phyloP scores from a whole-genome alignment of 1,284 basidiomycete species.

The Leccinum pseudoinsigne region DNA sequence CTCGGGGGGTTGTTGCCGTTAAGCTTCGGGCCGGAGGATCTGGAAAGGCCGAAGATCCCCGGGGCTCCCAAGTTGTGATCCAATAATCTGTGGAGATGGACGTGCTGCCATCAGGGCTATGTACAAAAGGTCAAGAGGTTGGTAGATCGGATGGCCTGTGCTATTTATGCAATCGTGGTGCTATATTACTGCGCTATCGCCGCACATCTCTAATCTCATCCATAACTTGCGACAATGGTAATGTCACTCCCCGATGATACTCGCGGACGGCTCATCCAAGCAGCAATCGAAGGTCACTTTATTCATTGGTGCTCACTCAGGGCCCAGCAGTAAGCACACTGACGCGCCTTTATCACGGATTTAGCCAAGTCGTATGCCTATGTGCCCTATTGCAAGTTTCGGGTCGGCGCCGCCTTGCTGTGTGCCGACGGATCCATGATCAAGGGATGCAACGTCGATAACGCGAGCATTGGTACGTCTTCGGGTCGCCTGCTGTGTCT shows the following conservation, averaged over 20 bases:
- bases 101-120: background rate
- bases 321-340: background rate
- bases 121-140: background rate
- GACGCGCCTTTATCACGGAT: conserved; percentile 30
- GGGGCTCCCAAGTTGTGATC: background rate
- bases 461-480: conserved; percentile 79
- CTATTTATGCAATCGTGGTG: background rate
- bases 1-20: conserved; percentile 79
- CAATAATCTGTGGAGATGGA: background rate
- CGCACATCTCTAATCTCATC: background rate
- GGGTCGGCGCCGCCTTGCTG: conserved; percentile 85
- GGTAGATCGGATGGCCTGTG: background rate
- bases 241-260: background rate
- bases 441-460: conserved; percentile 89
- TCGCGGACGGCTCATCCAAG: background rate
- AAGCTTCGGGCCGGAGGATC: conserved; percentile 79
- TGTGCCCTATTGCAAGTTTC: conserved; percentile 82
- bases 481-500: background rate
- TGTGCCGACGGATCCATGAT: conserved; percentile 70
- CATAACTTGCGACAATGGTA: background rate
- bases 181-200: background rate
- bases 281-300: background rate
- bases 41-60: conserved; percentile 12
- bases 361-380: conserved; percentile 63
- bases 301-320: background rate